Evolutionary conservation across 805 yeast species (phyloP).

Genomic region (Candida sithepensis): DNA sequence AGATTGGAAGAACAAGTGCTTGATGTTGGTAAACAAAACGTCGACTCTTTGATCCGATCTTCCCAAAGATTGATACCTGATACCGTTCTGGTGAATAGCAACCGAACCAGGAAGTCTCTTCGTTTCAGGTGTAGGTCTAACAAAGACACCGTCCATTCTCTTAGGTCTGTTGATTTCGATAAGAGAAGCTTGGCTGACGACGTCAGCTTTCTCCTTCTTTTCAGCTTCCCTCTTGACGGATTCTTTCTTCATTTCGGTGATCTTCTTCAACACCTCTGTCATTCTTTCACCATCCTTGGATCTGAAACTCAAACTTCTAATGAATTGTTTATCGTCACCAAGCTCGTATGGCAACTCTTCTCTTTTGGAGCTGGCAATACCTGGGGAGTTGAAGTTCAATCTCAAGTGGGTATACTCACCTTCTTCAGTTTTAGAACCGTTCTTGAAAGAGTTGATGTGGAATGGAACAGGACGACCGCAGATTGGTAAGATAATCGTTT

Average conservation of each 20-base stretch:
- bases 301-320: conserved; percentile 82
- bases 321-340: conserved; percentile 77
- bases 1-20: conserved; percentile 93
- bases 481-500: conserved; percentile 86
- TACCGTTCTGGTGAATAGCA: conserved; percentile 93
- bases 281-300: conserved; percentile 89
- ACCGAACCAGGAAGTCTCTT: conserved; percentile 89
- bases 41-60: conserved; percentile 85
- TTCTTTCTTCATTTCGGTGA: conserved; percentile 88
- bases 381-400: conserved; percentile 91
- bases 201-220: conserved; percentile 88
- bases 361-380: conserved; percentile 57
- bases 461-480: conserved; percentile 97
- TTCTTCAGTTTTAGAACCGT: conserved; percentile 93
- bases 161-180: conserved; percentile 82
- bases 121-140: conserved; percentile 97
- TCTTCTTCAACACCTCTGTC: conserved; percentile 83
- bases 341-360: conserved; percentile 91
- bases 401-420: conserved; percentile 91
- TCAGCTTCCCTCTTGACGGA: conserved; percentile 89
- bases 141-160: conserved; percentile 82
- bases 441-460: conserved; percentile 90
- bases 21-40: conserved; percentile 82
- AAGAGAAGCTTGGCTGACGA: conserved; percentile 85
- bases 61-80: conserved; percentile 84